Conservation (phyloP, 2,329 filamentous ascomycete species). For the Cadophora sp. region DNA sequence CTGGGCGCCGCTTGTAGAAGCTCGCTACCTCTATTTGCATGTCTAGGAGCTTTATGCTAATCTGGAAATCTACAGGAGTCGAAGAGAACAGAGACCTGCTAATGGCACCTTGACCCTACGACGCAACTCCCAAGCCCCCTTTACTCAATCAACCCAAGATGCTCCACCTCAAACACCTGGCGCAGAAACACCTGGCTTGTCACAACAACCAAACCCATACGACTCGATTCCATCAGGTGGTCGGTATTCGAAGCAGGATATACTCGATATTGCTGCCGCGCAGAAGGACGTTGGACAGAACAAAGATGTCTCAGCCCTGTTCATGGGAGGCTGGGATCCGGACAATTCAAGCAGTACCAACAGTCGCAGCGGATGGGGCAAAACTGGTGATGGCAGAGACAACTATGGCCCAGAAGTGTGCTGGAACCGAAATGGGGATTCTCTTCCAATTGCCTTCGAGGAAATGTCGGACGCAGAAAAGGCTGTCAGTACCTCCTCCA, state of each 20-base stretch:
- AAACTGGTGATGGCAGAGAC: conserved; percentile 75
- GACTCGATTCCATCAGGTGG: conserved; percentile 47
- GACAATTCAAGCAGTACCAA: conserved; percentile 69
- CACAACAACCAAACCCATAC: conserved; percentile 42
- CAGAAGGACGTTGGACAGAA: conserved; percentile 57
- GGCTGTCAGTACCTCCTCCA: conserved; percentile 52
- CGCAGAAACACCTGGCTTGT: conserved; percentile 32
- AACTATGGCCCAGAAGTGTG: conserved; percentile 88
- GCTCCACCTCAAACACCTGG: conserved; percentile 33
- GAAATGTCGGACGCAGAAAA: conserved; percentile 71
- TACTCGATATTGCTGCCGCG: conserved; percentile 74
- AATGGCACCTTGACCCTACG: conserved; percentile 72
- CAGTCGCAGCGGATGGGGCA: conserved; percentile 73
- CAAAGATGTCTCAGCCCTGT: conserved; percentile 70
- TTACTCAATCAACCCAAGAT: conserved; percentile 46
- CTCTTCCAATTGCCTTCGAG: conserved; percentile 74
- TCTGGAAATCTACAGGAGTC: conserved; percentile 53
- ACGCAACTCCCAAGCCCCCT: conserved; percentile 65
- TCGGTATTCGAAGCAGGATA: conserved; percentile 55
- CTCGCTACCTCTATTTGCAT: neutral
- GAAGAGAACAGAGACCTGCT: conserved; percentile 61
- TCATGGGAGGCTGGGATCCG: conserved; percentile 81
- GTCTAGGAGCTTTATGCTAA: neutral
- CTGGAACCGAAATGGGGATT: conserved; percentile 79
- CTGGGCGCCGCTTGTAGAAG: neutral